A percentile compares a stretch with the other conserved stretches of the same genome.
These are phyloP conservation scores for Durio zibethinus DNA, from an alignment of 345 rosid genomes.

Conservation along the genomic window DNA sequence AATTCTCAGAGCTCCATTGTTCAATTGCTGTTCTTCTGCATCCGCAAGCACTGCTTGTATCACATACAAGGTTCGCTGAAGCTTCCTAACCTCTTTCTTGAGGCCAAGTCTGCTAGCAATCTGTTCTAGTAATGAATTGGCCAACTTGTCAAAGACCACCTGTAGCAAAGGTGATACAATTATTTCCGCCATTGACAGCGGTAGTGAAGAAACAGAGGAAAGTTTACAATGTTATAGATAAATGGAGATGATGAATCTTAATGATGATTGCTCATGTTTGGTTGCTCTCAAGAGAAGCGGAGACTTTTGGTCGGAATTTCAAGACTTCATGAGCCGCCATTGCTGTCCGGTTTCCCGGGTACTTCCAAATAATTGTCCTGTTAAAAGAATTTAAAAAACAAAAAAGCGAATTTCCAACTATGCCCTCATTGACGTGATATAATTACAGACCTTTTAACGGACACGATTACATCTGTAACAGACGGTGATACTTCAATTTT, in stretches of 20 bases:
- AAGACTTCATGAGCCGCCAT: neutral
- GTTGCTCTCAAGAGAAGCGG: neutral
- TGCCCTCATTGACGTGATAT: neutral
- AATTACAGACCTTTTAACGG: neutral
- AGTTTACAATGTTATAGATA: neutral
- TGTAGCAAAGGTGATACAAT: neutral
- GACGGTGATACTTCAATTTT: neutral
- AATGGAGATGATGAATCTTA: neutral
- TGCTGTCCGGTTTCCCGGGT: neutral
- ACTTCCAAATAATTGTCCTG: neutral
- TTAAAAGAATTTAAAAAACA: too few relatives aligned
- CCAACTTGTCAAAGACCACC: constrained; percentile 4
- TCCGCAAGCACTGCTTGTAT: constrained; percentile 12
- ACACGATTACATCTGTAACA: neutral
- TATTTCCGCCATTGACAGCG: neutral
- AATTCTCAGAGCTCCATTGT: neutral
- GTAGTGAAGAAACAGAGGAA: neutral
- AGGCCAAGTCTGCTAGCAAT: constrained; percentile 10
- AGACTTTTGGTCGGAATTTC: neutral
- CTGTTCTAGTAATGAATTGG: neutral
- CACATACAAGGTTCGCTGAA: neutral
- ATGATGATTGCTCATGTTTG: neutral
- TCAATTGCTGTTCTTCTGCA: constrained; percentile 12
- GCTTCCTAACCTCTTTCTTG: constrained; percentile 10
- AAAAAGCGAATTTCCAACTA: neutral